Base-by-base conservation (phyloP, 805 yeast genomes). In the Metschnikowia proteae region DNA sequence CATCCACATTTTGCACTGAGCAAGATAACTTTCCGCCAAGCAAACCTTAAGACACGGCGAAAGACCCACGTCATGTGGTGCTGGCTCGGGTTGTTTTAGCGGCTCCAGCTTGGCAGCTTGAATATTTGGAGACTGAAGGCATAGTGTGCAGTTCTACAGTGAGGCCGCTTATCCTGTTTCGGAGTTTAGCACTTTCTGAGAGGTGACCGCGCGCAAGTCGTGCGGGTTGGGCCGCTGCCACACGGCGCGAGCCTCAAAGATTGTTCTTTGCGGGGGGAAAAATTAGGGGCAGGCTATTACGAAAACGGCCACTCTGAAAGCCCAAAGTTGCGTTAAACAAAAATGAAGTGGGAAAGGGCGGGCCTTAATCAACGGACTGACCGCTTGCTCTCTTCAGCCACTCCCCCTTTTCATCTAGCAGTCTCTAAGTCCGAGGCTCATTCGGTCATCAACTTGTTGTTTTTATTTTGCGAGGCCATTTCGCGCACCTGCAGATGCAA, bases 141-240 rank as follows among this genome's bases (percentile, higher is more conserved):
- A 22, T 35, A n/a, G 38, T 25, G 39, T 25, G 22, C 39, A 25
- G 29, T 37, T n/a, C n/a, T 11, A 23, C 29, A 25, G 39, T 17
- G 39, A 25, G 29, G 5, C 39, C 39, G 39, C 39, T 37, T 37
- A 37, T 25, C 6, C 39, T 37, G 39, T 22, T 26, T n/a, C 4
- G 29, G 29, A 3, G 22, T 6, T 11, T 37, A 17, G 17, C 39
- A 38, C 31, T 28, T 37, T 22, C 22, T 4, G 8, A 2, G 6
- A 6, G 29, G 10, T 6, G 22, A 25, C 8, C 17, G 10, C 11
- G 39, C 39, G 39, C 29, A 38, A 22, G 13, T 27, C 4, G 13
- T 38, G 41, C 41, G 25, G 23, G n/a, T 27, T 9, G 25, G 13
- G 41, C 40, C 25, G 41, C 25, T 38, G 41, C 32, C 41, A 38